A percentile compares a stretch with the other conserved stretches of the same genome.
phyloP scores from a whole-genome alignment of 768 basidiomycete genomes.

The Boletus sensibilis region DNA sequence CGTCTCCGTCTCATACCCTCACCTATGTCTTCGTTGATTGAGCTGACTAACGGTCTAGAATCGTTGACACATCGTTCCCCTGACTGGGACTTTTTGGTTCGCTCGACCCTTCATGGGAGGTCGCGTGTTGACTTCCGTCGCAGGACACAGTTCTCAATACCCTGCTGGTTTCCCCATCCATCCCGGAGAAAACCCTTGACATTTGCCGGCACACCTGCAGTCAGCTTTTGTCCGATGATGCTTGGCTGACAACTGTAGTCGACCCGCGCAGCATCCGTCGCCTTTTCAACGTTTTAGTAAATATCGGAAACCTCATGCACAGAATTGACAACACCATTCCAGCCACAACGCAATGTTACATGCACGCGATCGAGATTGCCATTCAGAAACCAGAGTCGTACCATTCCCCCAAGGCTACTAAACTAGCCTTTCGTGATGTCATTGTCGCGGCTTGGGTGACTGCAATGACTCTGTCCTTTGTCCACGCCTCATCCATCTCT shows the following conservation, averaged over 20 bases:
- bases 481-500: constrained; percentile 22
- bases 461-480: constrained; percentile 31
- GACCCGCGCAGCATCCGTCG: constrained; percentile 38
- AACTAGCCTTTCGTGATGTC: constrained; percentile 38
- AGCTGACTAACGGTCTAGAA: constrained; percentile 26
- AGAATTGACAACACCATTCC: constrained; percentile 28
- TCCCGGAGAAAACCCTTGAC: constrained; percentile 33
- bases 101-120: constrained; percentile 10
- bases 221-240: constrained; percentile 30
- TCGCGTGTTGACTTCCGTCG: constrained; percentile 12
- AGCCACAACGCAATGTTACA: constrained; percentile 37
- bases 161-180: constrained; percentile 25
- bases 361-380: constrained; percentile 43
- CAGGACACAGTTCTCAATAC: constrained; percentile 28
- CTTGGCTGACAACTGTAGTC: constrained; percentile 20
- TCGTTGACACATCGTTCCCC: constrained; percentile 25
- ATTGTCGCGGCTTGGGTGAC: constrained; percentile 39
- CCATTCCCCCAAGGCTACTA: constrained; percentile 12
- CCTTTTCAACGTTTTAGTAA: constrained; percentile 46
- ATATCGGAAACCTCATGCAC: constrained; percentile 38
- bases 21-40: constrained; percentile 27
- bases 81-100: constrained; percentile 34
- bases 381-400: constrained; percentile 32
- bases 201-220: constrained; percentile 33
- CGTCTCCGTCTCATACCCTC: constrained; percentile 6